A percentile compares a stretch with the other conserved stretches of the same genome.
Conservation (phyloP, 495 filamentous ascomycete genomes). For the Podospora comata region DNA sequence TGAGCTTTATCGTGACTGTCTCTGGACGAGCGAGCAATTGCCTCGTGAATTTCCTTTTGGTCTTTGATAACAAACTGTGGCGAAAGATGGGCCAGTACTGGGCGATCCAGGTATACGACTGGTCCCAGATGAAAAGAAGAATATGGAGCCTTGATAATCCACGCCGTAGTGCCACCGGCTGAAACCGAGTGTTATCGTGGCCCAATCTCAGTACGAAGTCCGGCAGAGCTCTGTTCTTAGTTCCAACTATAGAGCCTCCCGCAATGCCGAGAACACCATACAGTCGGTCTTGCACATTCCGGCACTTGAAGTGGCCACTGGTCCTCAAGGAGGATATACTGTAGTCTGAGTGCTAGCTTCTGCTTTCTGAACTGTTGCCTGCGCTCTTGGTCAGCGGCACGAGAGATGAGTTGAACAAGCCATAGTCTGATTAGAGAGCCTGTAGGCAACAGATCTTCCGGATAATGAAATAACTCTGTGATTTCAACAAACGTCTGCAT, state of each 20-base stretch:
- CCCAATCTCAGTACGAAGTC: neutral
- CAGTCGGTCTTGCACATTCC: neutral
- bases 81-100: neutral
- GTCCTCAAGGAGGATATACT: neutral
- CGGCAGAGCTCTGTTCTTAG: neutral
- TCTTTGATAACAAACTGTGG: neutral
- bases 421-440: too few relatives aligned
- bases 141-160: too few relatives aligned
- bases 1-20: neutral
- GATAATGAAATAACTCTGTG: too few relatives aligned
- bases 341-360: neutral
- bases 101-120: too few relatives aligned
- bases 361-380: neutral
- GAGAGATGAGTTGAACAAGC: neutral
- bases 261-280: constrained; percentile 7
- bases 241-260: neutral
- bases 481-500: too few relatives aligned
- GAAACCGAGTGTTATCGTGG: too few relatives aligned
- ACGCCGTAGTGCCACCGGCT: too few relatives aligned
- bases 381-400: neutral
- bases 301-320: constrained; percentile 1
- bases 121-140: too few relatives aligned
- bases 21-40: neutral
- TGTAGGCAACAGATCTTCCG: too few relatives aligned
- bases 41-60: neutral